Evolutionary conservation across 306 rosid species (phyloP).

Genomic region (Lathyrus tuberosus): DNA sequence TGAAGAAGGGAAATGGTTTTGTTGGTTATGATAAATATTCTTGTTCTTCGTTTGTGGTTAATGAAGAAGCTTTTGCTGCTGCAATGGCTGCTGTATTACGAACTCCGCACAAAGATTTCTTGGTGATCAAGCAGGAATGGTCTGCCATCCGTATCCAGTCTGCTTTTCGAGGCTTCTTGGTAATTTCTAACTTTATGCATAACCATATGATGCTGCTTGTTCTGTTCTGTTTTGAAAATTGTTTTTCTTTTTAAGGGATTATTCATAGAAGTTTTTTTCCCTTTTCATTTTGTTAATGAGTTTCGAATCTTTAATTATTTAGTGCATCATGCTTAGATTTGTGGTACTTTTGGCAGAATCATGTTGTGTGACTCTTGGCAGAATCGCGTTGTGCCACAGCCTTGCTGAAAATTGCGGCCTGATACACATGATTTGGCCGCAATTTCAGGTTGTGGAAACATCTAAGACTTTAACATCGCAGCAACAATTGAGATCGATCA

Average conservation of each 20-base stretch:
- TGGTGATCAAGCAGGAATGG: slow-evolving; percentile 70
- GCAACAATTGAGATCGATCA: no score
- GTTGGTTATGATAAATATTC: slow-evolving; percentile 34
- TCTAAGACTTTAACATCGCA: no score
- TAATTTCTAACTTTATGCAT: slow-evolving; percentile 35
- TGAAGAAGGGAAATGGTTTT: slow-evolving; percentile 40
- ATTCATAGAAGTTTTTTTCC: no score
- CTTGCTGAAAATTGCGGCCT: no score
- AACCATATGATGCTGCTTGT: slow-evolving; percentile 3
- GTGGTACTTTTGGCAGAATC: no score
- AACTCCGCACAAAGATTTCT: slow-evolving; percentile 71
- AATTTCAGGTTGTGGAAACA: no score
- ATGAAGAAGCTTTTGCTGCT: slow-evolving; percentile 55
- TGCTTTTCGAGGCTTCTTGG: slow-evolving; percentile 78
- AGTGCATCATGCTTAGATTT: no score
- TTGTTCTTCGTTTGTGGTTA: slow-evolving; percentile 44
- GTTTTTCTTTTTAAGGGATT: background rate
- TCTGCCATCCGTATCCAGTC: slow-evolving; percentile 84
- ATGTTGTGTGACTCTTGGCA: no score
- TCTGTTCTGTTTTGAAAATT: slow-evolving; percentile 10
- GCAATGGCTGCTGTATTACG: slow-evolving; percentile 78
- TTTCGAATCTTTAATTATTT: no score
- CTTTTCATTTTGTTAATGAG: no score
- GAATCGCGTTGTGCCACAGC: no score
- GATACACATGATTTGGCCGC: no score